These are phyloP conservation scores for Albizia julibrissin DNA, from an alignment of 306 rosid species.

Conservation along the genomic window DNA sequence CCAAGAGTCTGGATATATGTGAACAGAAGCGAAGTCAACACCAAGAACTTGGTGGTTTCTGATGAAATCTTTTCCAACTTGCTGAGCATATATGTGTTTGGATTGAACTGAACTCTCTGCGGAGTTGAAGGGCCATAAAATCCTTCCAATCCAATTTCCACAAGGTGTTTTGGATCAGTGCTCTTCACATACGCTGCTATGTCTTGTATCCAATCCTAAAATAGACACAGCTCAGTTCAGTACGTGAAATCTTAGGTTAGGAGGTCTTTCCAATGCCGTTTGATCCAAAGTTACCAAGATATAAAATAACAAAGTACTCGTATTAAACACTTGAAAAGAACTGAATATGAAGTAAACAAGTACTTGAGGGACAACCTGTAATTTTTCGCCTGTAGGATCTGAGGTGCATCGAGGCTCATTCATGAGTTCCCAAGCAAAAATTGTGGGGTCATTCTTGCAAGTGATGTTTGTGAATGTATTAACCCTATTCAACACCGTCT, in stretches of 20 bases:
- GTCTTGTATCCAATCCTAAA: constrained; percentile 87
- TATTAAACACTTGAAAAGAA: background rate
- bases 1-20: constrained; percentile 95
- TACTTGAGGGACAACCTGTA: constrained; percentile 54
- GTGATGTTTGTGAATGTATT: constrained; percentile 74
- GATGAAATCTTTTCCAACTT: constrained; percentile 92
- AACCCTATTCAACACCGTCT: constrained; percentile 87
- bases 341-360: background rate
- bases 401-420: constrained; percentile 92
- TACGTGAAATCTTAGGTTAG: background rate
- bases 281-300: background rate
- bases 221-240: constrained; percentile 22
- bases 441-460: constrained; percentile 93
- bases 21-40: constrained; percentile 91
- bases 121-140: constrained; percentile 96
- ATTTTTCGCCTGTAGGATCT: constrained; percentile 71
- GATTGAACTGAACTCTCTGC: constrained; percentile 70
- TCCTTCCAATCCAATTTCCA: constrained; percentile 93
- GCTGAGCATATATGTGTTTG: constrained; percentile 81
- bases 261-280: background rate
- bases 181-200: constrained; percentile 86
- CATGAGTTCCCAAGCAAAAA: constrained; percentile 94
- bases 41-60: constrained; percentile 92
- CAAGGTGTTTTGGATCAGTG: constrained; percentile 80
- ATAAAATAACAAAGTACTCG: background rate